Conservation (phyloP, 441 rosid genomes). For the Viola pubescens region DNA sequence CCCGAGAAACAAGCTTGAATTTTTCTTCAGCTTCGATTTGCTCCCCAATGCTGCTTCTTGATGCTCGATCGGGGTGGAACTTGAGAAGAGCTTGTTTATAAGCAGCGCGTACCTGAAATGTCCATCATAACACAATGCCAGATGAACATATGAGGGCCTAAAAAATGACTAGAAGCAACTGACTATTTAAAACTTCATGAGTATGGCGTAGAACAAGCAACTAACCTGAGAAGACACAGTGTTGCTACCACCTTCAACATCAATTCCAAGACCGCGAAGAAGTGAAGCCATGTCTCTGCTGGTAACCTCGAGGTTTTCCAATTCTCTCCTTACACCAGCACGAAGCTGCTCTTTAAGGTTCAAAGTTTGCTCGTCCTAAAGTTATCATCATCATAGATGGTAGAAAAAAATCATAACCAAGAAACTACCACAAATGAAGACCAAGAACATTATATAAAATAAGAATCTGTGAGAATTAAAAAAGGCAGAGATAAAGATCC, state of each 20-base stretch:
- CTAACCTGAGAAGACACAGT: constrained; percentile 16
- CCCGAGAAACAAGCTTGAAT: no score
- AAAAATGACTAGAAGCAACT: no score
- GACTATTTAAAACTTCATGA: no score
- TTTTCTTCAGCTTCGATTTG: no score
- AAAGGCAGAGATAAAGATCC: neutral
- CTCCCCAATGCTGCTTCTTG: no score
- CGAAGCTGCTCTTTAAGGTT: constrained; percentile 19
- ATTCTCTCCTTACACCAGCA: constrained; percentile 11
- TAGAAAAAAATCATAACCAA: neutral
- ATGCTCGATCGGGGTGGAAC: no score
- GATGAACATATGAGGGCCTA: no score
- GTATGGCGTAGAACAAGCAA: neutral
- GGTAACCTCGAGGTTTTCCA: constrained; percentile 13
- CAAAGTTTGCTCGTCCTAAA: constrained; percentile 20
- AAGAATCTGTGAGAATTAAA: neutral
- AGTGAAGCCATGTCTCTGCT: constrained; percentile 18
- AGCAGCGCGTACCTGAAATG: no score
- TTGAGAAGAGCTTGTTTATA: no score
- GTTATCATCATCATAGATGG: neutral
- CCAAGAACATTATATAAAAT: neutral
- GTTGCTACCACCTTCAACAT: constrained; percentile 1
- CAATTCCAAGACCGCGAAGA: constrained; percentile 18
- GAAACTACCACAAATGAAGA: neutral
- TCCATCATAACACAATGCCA: no score